These are phyloP conservation scores for Rhodotorula taiwanensis DNA, from an alignment of 768 basidiomycete genomes.

Conservation along the genomic window DNA sequence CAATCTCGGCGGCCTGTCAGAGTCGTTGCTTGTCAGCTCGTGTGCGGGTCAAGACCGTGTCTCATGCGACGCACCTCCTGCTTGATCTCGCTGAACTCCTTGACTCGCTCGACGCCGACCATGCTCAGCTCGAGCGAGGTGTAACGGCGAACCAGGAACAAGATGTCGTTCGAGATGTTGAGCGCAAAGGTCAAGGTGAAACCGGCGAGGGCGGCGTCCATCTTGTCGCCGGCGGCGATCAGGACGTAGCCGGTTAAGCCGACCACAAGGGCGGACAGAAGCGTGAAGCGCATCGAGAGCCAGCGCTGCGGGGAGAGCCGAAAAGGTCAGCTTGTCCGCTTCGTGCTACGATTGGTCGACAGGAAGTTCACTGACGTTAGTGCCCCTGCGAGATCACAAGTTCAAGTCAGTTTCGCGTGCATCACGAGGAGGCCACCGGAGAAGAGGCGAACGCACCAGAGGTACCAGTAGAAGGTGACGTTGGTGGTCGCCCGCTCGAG, in stretches of 20 bases:
- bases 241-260: conserved; percentile 36
- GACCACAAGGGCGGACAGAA: conserved; percentile 36
- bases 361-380: conserved; percentile 2
- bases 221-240: conserved; percentile 25
- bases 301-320: conserved; percentile 28
- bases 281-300: conserved; percentile 38
- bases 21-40: too few species aligned
- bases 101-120: conserved; percentile 43
- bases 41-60: background rate
- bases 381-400: conserved; percentile 3
- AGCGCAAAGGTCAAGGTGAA: conserved; percentile 33
- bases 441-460: conserved; percentile 16
- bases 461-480: conserved; percentile 37
- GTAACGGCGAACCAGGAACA: conserved; percentile 40
- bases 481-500: conserved; percentile 38
- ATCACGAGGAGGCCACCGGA: background rate
- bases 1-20: conserved; percentile 34
- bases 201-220: conserved; percentile 36
- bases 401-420: background rate
- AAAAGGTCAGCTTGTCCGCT: background rate
- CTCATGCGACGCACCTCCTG: conserved; percentile 27
- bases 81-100: conserved; percentile 38
- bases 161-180: conserved; percentile 37
- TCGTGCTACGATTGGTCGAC: background rate
- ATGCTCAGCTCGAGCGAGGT: conserved; percentile 40